Evolutionary conservation across 108 stramenopile genomes (phyloP).

Genomic region (Cyclotella kingstonii): DNA sequence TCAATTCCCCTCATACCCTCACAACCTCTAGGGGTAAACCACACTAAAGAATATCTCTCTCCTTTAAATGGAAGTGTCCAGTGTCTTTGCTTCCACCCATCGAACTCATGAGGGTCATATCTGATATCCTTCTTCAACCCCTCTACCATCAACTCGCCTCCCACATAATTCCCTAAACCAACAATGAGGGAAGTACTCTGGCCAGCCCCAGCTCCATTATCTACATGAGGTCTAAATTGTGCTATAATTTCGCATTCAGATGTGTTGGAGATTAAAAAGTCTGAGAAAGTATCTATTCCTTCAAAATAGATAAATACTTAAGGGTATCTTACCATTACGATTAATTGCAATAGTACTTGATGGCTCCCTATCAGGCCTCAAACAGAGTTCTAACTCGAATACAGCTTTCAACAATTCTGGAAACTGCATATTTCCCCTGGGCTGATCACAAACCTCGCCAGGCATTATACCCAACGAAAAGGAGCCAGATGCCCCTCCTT

Average conservation of each 20-base stretch:
- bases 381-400: slow-evolving; percentile 68
- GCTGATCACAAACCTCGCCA: slow-evolving; percentile 61
- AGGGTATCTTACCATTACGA: slow-evolving; percentile 73
- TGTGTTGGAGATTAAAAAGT: too few species aligned
- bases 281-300: too few species aligned
- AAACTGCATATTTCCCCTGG: slow-evolving; percentile 78
- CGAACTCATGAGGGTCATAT: slow-evolving; percentile 89
- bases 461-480: slow-evolving; percentile 84
- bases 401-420: slow-evolving; percentile 76
- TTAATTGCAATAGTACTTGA: slow-evolving; percentile 95
- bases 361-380: slow-evolving; percentile 80
- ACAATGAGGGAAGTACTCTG: slow-evolving; percentile 91
- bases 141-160: slow-evolving; percentile 92
- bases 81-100: slow-evolving; percentile 93
- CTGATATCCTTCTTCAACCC: slow-evolving; percentile 84
- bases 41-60: slow-evolving; percentile 92
- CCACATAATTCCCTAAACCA: slow-evolving; percentile 83
- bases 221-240: slow-evolving; percentile 77
- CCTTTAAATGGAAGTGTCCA: slow-evolving; percentile 93
- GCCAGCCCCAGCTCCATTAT: slow-evolving; percentile 93
- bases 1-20: slow-evolving; percentile 81
- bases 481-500: slow-evolving; percentile 76
- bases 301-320: too few species aligned
- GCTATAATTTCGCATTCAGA: slow-evolving; percentile 47
- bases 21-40: slow-evolving; percentile 95